phyloP scores from a whole-genome alignment of 108 stramenopile genomes.

The Pseudonitzschia multistriata region DNA sequence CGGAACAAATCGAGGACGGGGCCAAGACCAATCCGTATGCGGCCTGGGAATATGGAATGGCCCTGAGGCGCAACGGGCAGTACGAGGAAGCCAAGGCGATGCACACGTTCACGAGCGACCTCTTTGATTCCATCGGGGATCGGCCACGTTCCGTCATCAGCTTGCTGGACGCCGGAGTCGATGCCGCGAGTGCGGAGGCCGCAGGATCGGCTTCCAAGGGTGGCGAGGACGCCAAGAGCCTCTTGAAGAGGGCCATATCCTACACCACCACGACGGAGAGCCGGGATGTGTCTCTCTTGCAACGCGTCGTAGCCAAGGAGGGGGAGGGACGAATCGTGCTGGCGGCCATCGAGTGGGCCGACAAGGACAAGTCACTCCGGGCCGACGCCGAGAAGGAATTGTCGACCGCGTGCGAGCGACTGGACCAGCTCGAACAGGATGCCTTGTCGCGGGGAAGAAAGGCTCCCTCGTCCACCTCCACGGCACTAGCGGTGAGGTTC shows the following conservation, averaged over 20 bases:
- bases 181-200: conserved; percentile 42
- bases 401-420: conserved; percentile 61
- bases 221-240: background rate
- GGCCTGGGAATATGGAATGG: conserved; percentile 83
- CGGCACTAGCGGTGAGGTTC: conserved; percentile 35
- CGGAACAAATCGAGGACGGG: conserved; percentile 55
- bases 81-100: conserved; percentile 43
- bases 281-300: conserved; percentile 66
- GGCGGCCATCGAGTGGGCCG: conserved; percentile 65
- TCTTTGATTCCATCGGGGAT: conserved; percentile 75
- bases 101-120: conserved; percentile 49
- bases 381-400: conserved; percentile 59
- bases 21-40: conserved; percentile 75
- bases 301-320: conserved; percentile 79
- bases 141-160: conserved; percentile 61
- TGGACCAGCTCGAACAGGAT: conserved; percentile 75
- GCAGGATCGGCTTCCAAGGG: background rate
- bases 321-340: conserved; percentile 76
- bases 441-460: conserved; percentile 37
- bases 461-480: conserved; percentile 15
- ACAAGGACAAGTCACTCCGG: conserved; percentile 32
- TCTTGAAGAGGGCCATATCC: conserved; percentile 48
- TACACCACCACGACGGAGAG: conserved; percentile 56
- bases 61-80: conserved; percentile 38
- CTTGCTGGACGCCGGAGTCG: conserved; percentile 68